Conservation (phyloP, 1,284 basidiomycete genomes). For the Boletus hoseneyae region DNA sequence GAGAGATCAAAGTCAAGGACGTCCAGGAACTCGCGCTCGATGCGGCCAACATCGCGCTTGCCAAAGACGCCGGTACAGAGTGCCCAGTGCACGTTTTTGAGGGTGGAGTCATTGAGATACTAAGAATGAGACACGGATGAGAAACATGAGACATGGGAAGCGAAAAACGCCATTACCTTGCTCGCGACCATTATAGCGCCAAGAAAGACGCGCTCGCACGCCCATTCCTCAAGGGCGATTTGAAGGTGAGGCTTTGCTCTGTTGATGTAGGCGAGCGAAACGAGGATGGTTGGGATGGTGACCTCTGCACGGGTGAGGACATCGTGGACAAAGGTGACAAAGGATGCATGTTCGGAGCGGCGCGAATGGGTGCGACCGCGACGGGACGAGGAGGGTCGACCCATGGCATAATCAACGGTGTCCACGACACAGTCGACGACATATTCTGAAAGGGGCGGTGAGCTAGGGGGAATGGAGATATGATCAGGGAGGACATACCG, state of each 20-base stretch:
- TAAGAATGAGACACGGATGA: slow-evolving; percentile 27
- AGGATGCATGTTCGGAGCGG: slow-evolving; percentile 50
- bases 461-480: not conserved
- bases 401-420: slow-evolving; percentile 70
- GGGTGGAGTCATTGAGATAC: slow-evolving; percentile 72
- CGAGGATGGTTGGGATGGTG: slow-evolving; percentile 58
- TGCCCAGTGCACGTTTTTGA: slow-evolving; percentile 77
- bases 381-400: slow-evolving; percentile 51
- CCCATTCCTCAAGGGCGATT: slow-evolving; percentile 75
- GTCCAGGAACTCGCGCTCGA: slow-evolving; percentile 74
- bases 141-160: slow-evolving; percentile 16
- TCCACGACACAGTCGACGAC: slow-evolving; percentile 62
- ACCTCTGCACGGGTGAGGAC: slow-evolving; percentile 68
- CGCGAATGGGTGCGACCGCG: slow-evolving; percentile 47
- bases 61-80: slow-evolving; percentile 75
- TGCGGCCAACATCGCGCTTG: slow-evolving; percentile 71
- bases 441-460: slow-evolving; percentile 48
- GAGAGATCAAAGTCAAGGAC: slow-evolving; percentile 70
- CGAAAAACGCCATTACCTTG: slow-evolving; percentile 48
- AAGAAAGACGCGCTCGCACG: slow-evolving; percentile 72
- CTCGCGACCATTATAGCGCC: slow-evolving; percentile 69
- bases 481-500: slow-evolving; percentile 42
- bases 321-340: slow-evolving; percentile 58
- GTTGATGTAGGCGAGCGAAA: slow-evolving; percentile 66
- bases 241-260: slow-evolving; percentile 69